A percentile compares a stretch with the other conserved stretches of the same genome.
Evolutionary conservation across 2,329 filamentous ascomycete species (phyloP).

Genomic region (Trichophyton schoenleinii): DNA sequence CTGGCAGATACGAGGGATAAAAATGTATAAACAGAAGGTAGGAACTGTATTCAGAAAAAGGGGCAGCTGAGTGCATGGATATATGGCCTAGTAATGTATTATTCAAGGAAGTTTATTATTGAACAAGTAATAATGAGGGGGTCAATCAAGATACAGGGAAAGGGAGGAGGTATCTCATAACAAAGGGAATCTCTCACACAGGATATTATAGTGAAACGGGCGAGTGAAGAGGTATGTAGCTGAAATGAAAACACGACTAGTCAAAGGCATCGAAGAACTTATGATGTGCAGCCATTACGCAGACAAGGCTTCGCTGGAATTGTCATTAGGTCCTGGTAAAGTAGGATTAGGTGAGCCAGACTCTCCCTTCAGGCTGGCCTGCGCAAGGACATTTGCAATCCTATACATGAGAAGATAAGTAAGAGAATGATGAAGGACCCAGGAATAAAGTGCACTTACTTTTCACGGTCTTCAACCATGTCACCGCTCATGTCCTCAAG

Average conservation of each 20-base stretch:
- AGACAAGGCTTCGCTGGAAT: background rate
- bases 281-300: background rate
- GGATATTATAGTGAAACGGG: background rate
- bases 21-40: background rate
- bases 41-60: background rate
- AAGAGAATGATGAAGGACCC: background rate
- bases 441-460: constrained; percentile 19
- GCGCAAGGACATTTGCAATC: constrained; percentile 7
- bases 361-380: background rate
- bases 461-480: constrained; percentile 33
- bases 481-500: constrained; percentile 34
- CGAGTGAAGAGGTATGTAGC: background rate
- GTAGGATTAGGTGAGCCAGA: background rate
- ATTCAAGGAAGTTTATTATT: background rate
- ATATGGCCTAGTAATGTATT: background rate
- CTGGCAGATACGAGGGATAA: background rate
- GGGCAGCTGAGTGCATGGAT: background rate
- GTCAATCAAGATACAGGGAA: background rate
- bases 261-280: background rate
- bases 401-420: constrained; percentile 2
- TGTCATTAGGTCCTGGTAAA: background rate
- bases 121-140: background rate
- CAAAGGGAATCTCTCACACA: background rate
- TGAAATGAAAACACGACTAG: background rate
- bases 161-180: constrained; percentile 1